A percentile compares a stretch with the other conserved stretches of the same genome.
Conservation (phyloP, 1,139 yeast genomes). For the Blastobotrys serpentis region DNA sequence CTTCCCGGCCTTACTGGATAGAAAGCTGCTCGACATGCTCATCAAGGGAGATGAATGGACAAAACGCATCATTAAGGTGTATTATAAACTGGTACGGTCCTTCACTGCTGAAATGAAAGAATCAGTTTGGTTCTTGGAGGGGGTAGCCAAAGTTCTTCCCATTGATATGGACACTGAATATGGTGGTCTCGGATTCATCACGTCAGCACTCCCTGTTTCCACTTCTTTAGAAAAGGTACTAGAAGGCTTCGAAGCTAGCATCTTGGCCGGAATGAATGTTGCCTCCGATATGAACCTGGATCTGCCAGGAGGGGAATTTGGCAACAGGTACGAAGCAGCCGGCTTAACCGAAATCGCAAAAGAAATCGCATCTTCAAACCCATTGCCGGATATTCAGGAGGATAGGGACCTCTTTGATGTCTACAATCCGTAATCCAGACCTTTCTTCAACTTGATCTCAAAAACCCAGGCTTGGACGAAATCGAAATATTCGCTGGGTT, state of each 20-base stretch:
- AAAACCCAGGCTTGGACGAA: too few relatives aligned
- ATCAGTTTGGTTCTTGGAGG: slow-evolving; percentile 91
- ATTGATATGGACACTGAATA: slow-evolving; percentile 40
- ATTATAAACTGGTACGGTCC: slow-evolving; percentile 74
- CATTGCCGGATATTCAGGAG: neutral
- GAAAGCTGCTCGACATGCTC: slow-evolving; percentile 67
- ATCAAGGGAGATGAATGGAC: slow-evolving; percentile 85
- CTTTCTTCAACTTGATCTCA: too few relatives aligned
- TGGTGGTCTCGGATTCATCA: slow-evolving; percentile 41
- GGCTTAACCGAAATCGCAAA: slow-evolving; percentile 2
- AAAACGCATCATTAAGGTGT: slow-evolving; percentile 84
- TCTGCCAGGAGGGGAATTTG: neutral
- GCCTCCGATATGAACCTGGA: slow-evolving; percentile 10
- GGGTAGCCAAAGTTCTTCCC: slow-evolving; percentile 74
- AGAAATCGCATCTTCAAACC: neutral
- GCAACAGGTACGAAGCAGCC: slow-evolving; percentile 7
- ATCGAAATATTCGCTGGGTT: neutral
- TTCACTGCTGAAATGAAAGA: slow-evolving; percentile 87
- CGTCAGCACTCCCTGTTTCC: slow-evolving; percentile 32
- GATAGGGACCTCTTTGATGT: neutral
- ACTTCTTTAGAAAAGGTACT: slow-evolving; percentile 11
- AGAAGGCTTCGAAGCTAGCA: slow-evolving; percentile 19
- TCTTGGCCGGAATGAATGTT: slow-evolving; percentile 16
- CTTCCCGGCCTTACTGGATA: slow-evolving; percentile 87
- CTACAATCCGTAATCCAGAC: neutral